Evolutionary conservation across 140 eudicot genomes (phyloP), one percentile per base, ranked within the genome.

Genomic region (Erigeron philadelphicus): DNA sequence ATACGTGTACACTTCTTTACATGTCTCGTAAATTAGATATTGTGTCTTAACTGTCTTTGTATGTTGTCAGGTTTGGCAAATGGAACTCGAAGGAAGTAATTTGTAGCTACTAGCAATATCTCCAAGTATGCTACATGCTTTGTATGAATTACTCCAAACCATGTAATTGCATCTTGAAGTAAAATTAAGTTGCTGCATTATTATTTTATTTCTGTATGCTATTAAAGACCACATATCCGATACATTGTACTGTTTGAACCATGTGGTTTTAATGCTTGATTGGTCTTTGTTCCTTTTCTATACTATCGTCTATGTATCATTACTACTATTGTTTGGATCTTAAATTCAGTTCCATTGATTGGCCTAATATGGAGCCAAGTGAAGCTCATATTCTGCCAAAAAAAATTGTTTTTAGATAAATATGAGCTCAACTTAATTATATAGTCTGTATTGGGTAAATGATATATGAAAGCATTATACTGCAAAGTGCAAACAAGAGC

Each of bases 41-140:
- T 3, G 25, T 1, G 35, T 59, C n/a, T 7, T 6, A 13, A 35
- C 10, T 38, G 15, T n/a, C 11, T 53, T 15, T 2, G 38, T 5
- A 31, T 31, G 3, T 31, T 31, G 38, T 31, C 46, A 70, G 74
- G 74, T 41, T 56, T 56, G 45, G 66, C 43, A 70, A 41, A 54
- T 18, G 65, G 53, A 41, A 18, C 35, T 11, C 49, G 49, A 8
- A 45, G 9, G 49, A 45, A 45, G 49, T 15, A 15, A 50, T 13
- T n/a, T 3, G 0, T 50, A 4, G 38, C 61, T 17, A 17, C 60
- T 17, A 9, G 25, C 25, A 49, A 49, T 67, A 50, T 50, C 7
- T n/a, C 45, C 48, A 44, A 35, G 18, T 31, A 35, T 52, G 17
- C 47, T 1, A 11, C 72, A 68, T 67, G 18, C 15, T 25, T 15